phyloP scores from a whole-genome alignment of 805 yeast species.

The Monosporozyma aerobia region DNA sequence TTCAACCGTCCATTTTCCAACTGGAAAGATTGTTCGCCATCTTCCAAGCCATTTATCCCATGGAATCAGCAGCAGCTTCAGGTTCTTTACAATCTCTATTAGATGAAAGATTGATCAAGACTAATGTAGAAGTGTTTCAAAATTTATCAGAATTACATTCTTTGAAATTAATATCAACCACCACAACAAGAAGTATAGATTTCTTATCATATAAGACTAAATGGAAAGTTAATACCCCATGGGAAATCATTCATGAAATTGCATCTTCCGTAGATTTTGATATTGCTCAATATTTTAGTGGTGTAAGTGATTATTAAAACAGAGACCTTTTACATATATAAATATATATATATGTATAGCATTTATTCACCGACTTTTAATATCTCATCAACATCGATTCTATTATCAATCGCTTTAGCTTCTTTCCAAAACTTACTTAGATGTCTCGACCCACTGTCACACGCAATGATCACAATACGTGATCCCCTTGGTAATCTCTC shows the following conservation, averaged over 20 bases:
- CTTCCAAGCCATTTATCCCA: constrained; percentile 55
- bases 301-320: constrained; percentile 8
- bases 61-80: constrained; percentile 17
- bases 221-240: constrained; percentile 72
- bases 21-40: constrained; percentile 76
- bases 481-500: constrained; percentile 45
- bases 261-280: constrained; percentile 60
- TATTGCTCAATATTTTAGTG: constrained; percentile 47
- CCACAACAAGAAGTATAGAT: constrained; percentile 38
- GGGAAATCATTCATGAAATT: constrained; percentile 51
- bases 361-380: constrained; percentile 6
- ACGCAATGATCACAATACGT: constrained; percentile 72
- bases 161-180: constrained; percentile 40
- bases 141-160: constrained; percentile 53
- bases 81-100: constrained; percentile 17
- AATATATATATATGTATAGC: background rate
- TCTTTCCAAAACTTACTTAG: constrained; percentile 85
- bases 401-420: constrained; percentile 35
- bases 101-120: constrained; percentile 22
- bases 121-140: constrained; percentile 42
- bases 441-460: constrained; percentile 90
- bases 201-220: constrained; percentile 56
- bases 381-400: constrained; percentile 31
- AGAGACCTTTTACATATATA: background rate
- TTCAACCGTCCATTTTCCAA: constrained; percentile 67